Conservation (phyloP, 305 asterid genomes). For the Galium porrigens region DNA sequence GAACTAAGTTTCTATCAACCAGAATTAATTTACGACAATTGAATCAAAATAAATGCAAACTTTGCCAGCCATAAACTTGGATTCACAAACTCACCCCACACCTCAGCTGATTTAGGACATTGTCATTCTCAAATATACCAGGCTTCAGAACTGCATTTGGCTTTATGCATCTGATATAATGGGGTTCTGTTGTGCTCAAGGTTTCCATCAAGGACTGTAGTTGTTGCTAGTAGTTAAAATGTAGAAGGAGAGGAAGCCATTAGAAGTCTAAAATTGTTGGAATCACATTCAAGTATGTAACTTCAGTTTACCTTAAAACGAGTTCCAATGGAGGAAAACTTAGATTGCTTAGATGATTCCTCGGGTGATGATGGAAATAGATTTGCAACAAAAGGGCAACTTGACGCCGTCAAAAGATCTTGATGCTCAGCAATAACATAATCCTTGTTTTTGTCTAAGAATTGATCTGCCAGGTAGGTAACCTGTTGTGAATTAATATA, state of each 20-base stretch:
- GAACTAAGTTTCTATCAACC: constrained; percentile 6
- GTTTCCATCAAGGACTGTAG: constrained; percentile 88
- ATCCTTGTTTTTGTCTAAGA: constrained; percentile 93
- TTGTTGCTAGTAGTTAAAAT: constrained; percentile 63
- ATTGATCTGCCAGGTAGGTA: constrained; percentile 78
- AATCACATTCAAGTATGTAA: neutral
- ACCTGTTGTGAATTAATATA: constrained; percentile 42
- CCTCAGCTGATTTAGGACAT: constrained; percentile 76
- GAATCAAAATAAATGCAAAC: neutral
- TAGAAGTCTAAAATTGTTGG: constrained; percentile 14
- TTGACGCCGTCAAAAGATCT: constrained; percentile 66
- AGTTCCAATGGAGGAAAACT: constrained; percentile 83
- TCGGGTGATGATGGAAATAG: constrained; percentile 68
- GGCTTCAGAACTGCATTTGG: constrained; percentile 85
- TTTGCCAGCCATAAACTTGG: constrained; percentile 8
- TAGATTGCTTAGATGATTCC: constrained; percentile 76
- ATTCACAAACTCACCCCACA: constrained; percentile 65
- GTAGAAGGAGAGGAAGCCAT: constrained; percentile 16
- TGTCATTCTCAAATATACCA: constrained; percentile 79
- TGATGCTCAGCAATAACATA: constrained; percentile 90
- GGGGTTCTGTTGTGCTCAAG: constrained; percentile 87
- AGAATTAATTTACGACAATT: neutral
- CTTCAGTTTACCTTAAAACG: constrained; percentile 64
- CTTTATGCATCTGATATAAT: constrained; percentile 90
- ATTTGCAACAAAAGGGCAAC: constrained; percentile 59